Evolutionary conservation across 1,139 yeast genomes (phyloP).

Genomic region (Candida tunisiensis): DNA sequence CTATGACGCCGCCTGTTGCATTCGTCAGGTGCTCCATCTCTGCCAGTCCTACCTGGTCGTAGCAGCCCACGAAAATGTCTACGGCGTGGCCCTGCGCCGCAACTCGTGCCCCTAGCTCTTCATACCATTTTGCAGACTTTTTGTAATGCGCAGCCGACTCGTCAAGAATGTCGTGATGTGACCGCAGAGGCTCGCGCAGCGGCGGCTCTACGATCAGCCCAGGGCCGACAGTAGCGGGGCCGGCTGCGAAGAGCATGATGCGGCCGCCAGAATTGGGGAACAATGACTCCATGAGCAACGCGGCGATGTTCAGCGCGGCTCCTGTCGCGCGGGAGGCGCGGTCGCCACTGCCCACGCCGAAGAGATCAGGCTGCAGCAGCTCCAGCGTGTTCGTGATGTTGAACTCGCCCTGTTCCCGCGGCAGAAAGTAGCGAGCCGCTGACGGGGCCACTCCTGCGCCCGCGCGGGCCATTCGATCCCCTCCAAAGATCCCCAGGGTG

Average conservation of each 20-base stretch:
- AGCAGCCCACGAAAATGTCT: conserved; percentile 89
- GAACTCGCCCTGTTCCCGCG: conserved; percentile 45
- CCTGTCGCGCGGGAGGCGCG: conserved; percentile 51
- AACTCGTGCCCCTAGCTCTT: conserved; percentile 51
- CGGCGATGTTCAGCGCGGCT: conserved; percentile 45
- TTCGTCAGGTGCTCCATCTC: conserved; percentile 81
- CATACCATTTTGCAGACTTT: conserved; percentile 71
- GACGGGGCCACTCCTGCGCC: no score
- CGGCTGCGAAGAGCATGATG: conserved; percentile 49
- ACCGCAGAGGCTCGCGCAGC: conserved; percentile 82
- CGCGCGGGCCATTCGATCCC: no score
- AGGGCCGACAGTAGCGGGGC: conserved; percentile 82
- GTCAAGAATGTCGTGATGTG: conserved; percentile 81
- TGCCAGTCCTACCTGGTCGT: conserved; percentile 88
- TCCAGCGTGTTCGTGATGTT: conserved; percentile 37
- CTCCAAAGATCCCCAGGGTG: conserved; percentile 37
- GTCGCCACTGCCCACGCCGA: conserved; percentile 27
- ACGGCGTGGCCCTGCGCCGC: conserved; percentile 62
- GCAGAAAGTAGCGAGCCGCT: no score
- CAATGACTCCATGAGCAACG: conserved; percentile 30
- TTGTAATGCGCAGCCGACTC: conserved; percentile 64
- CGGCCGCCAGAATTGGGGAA: conserved; percentile 40
- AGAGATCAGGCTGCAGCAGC: conserved; percentile 33
- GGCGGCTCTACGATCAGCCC: conserved; percentile 78
- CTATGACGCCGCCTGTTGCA: conserved; percentile 76